phyloP scores from a whole-genome alignment of 1,139 yeast species.

The Maudiozyma humilis region DNA sequence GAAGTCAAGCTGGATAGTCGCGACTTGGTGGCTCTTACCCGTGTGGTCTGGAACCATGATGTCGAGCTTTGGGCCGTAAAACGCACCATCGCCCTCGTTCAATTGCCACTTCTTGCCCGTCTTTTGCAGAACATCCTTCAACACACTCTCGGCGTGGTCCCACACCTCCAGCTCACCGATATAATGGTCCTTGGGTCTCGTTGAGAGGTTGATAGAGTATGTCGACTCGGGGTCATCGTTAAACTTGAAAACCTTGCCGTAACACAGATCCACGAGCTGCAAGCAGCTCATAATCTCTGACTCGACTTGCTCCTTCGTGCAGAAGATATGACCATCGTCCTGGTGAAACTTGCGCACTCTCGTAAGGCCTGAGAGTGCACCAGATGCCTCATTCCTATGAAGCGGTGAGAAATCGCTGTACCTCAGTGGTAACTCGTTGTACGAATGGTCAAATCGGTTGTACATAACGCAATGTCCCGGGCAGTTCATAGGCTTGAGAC shows the following conservation, averaged over 20 bases:
- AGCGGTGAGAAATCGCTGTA: constrained; percentile 88
- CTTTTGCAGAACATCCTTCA: constrained; percentile 54
- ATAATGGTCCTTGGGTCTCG: constrained; percentile 71
- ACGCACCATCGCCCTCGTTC: constrained; percentile 93
- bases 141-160: constrained; percentile 73
- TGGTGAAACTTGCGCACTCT: constrained; percentile 96
- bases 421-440: constrained; percentile 82
- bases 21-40: constrained; percentile 84
- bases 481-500: constrained; percentile 96
- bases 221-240: constrained; percentile 19
- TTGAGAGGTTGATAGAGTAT: constrained; percentile 71
- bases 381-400: constrained; percentile 92
- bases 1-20: constrained; percentile 92
- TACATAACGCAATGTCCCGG: constrained; percentile 95
- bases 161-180: constrained; percentile 80
- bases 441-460: constrained; percentile 74
- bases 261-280: constrained; percentile 67
- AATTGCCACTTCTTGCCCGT: constrained; percentile 62
- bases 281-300: constrained; percentile 69
- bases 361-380: constrained; percentile 89
- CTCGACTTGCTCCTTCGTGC: constrained; percentile 74
- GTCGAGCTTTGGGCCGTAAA: constrained; percentile 95
- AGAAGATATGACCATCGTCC: constrained; percentile 97
- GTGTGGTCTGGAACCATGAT: constrained; percentile 76
- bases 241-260: constrained; percentile 64